A percentile compares a stretch with the other conserved stretches of the same genome.
phyloP scores from a whole-genome alignment of 208 protist species.

The Trypanosoma cruzi region DNA sequence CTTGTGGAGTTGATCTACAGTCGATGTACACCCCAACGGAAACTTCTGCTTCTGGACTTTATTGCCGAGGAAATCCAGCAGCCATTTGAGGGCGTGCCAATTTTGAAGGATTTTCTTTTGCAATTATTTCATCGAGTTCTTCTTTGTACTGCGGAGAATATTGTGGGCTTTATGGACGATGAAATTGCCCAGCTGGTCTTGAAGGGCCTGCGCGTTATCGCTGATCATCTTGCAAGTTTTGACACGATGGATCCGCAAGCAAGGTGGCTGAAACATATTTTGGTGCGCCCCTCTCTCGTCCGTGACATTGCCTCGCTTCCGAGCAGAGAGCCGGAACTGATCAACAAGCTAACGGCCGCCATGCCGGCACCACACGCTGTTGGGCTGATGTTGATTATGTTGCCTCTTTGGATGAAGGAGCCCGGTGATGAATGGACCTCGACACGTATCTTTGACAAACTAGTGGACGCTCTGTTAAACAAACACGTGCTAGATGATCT shows the following conservation, averaged over 20 bases:
- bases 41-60: slow-evolving; percentile 16
- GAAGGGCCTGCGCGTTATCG: slow-evolving; percentile 22
- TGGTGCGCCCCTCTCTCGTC: slow-evolving; percentile 34
- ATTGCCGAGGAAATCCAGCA: slow-evolving; percentile 6
- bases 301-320: slow-evolving; percentile 23
- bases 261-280: slow-evolving; percentile 44
- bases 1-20: slow-evolving; percentile 9
- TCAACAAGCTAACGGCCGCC: neutral
- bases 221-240: slow-evolving; percentile 29
- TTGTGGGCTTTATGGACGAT: slow-evolving; percentile 16
- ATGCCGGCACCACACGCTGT: slow-evolving; percentile 17
- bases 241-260: slow-evolving; percentile 39
- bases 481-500: slow-evolving; percentile 3
- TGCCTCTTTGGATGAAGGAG: slow-evolving; percentile 25
- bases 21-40: slow-evolving; percentile 1
- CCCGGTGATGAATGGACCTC: neutral
- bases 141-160: slow-evolving; percentile 4
- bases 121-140: slow-evolving; percentile 21
- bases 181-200: slow-evolving; percentile 17
- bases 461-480: slow-evolving; percentile 13
- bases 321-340: slow-evolving; percentile 3
- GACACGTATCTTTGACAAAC: slow-evolving; percentile 4
- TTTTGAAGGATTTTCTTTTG: slow-evolving; percentile 1
- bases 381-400: slow-evolving; percentile 23
- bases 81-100: neutral